Evolutionary conservation across 176 grass and related monocot species (phyloP), one percentile per base, ranked within the genome.

Genomic region (Themeda triandra): DNA sequence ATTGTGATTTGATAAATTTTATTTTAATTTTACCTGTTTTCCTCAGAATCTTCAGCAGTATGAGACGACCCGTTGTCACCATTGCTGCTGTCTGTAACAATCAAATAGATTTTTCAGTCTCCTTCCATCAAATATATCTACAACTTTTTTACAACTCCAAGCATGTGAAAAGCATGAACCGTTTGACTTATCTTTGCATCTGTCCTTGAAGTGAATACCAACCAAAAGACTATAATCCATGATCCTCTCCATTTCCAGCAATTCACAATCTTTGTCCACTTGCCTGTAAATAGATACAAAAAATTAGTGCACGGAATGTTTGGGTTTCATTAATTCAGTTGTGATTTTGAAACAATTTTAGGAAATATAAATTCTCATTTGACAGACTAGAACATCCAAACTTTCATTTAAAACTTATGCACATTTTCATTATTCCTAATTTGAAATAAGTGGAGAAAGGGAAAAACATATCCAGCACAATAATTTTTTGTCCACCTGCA

Each of bases 201-300:
- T 58, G 62, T 95, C 93, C 81, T 86, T 90, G 85, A 94, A 97
- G 79, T 97, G 92, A 84, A 97, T 75, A 48, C 94, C 94, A 28
- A 97, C 94, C 53, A 97, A 72, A 65, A 97, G 54, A 11, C 54
- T 59, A 11, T 59, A 59, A 24, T 59, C 54, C 54, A 59, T 59
- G 54, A 59, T 59, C 54, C 54, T 59, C 21, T 59, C 54, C 54
- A 24, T 24, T 23, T 59, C 54, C 23, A 59, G 54, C 11, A 59
- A 59, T 59, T 59, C 54, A 24, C 54, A 59, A 24, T 59, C 54
- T 59, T 59, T 59, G 54, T 59, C 94, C 40, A 97, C 92, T 97
- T 97, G 94, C 73, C 94, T 97, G 76, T 19, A 80, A 82, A 67
- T 41, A 79, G 33, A 81, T 13, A 41, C 4, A 85, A 31, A 80